Evolutionary conservation across 768 basidiomycete species (phyloP), one percentile per base, ranked within the genome.

Genomic region (Termitomyces heimii): DNA sequence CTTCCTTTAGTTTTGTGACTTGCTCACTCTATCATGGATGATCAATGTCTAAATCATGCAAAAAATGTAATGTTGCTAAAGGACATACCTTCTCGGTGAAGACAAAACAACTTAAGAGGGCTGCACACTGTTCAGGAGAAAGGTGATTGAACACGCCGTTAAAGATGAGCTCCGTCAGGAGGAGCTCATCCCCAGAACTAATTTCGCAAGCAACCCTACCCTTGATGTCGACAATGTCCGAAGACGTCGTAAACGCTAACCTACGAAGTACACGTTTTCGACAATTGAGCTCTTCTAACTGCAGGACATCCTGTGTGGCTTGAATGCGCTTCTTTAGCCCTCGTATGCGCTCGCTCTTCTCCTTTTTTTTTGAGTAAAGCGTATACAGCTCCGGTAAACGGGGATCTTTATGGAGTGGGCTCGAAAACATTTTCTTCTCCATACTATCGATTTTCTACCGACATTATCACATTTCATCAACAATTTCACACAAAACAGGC

Each of bases 121-220:
- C 89, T 0, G 96, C 95, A 66, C 88, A 92, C 56, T 98, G 93
- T 65, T 98, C 95, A 0, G 97, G 96, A 1, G 81, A 75, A 48
- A 99, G 71, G 3, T 89, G 69, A 66, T 97, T 98, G 80, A 99
- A 99, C 22, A 86, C 89, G 56, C 97, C 97, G 59, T 97, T 94
- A 79, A 99, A 98, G 58, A 99, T 88, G 66, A 99, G 81, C 71
- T 98, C 97, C 1, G 97, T 99, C 60, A 99, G 79, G 34, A 99
- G 78, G 52, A 99, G 74, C 73, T 99, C 97, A 66, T 99, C 97
- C 7, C 97, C 97, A 2, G 94, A 88, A 68, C 91, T 94, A 72
- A 99, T 98, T 73, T 99, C 97, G 69, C 97, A 99, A 18, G 97
- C 97, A 1, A 99, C 96, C 39, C 97, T 81, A 0, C 97, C 97